Evolutionary conservation across 1,284 basidiomycete genomes (phyloP).

Genomic region (Trichosporon sp.): DNA sequence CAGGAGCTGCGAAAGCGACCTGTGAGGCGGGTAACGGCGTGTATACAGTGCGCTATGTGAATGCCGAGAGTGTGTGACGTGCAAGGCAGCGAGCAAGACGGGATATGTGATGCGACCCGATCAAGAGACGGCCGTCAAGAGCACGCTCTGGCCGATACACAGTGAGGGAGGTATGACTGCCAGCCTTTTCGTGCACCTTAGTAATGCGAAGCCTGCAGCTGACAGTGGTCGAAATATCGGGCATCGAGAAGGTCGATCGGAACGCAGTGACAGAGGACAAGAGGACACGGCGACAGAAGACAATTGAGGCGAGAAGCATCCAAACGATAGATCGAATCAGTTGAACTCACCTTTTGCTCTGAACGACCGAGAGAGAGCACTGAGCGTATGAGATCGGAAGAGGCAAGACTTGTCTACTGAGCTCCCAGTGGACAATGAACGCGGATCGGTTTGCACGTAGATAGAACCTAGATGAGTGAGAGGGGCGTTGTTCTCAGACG

Average conservation of each 20-base stretch:
- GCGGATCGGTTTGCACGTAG: not conserved
- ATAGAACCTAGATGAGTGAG: not conserved
- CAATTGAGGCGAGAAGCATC: not conserved
- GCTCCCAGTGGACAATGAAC: not conserved
- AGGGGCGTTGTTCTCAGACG: too few species aligned
- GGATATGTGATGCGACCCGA: not conserved
- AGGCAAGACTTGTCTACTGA: not conserved
- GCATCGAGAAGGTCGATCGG: not conserved
- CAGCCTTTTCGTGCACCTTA: not conserved
- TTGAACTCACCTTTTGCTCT: not conserved
- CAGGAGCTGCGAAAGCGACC: not conserved
- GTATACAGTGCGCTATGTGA: not conserved
- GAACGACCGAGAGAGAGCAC: not conserved
- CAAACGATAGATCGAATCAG: not conserved
- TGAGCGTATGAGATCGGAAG: too few species aligned
- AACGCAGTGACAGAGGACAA: not conserved
- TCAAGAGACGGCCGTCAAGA: not conserved
- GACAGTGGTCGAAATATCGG: not conserved
- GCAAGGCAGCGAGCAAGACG: not conserved
- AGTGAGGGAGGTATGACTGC: not conserved
- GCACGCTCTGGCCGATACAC: not conserved
- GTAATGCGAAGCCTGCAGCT: not conserved
- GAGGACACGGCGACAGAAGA: not conserved
- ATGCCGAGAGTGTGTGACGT: not conserved
- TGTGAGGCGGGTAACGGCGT: not conserved